Percentiles rank a stretch among this genome's conserved stretches.
phyloP scores from a whole-genome alignment of 129 eudicot species.

The Escallonia rubra region DNA sequence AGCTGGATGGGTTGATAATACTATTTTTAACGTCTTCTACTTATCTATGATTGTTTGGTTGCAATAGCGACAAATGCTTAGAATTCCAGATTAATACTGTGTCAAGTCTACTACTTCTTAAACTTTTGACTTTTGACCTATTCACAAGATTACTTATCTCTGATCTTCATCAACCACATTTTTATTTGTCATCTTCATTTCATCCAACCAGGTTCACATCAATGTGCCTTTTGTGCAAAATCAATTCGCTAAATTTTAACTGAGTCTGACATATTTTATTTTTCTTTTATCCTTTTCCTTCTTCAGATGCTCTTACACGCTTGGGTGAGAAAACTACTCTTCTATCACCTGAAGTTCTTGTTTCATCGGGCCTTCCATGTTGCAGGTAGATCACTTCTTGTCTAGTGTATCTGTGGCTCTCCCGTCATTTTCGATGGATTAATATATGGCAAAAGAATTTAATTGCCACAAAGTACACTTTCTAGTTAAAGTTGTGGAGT shows the following conservation, averaged over 20 bases:
- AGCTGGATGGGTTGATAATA: too few species aligned
- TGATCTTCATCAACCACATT: too few species aligned
- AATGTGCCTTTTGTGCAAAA: too few species aligned
- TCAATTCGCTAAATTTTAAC: neutral
- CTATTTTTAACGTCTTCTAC: too few species aligned
- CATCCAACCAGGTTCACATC: too few species aligned
- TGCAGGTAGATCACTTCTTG: slow-evolving; percentile 63
- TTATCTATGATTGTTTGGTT: too few species aligned
- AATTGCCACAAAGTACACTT: neutral
- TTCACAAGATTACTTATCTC: too few species aligned
- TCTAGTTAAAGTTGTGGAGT: slow-evolving; percentile 1
- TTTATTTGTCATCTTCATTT: too few species aligned
- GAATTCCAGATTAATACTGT: too few species aligned
- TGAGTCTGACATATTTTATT: neutral
- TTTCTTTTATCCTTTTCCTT: slow-evolving; percentile 14
- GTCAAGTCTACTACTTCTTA: too few species aligned
- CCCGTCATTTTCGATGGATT: neutral
- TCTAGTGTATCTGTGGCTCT: neutral
- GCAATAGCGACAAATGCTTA: too few species aligned
- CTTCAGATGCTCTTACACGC: slow-evolving; percentile 72
- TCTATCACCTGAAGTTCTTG: slow-evolving; percentile 77
- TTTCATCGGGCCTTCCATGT: slow-evolving; percentile 83
- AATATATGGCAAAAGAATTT: neutral
- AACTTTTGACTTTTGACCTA: too few species aligned
- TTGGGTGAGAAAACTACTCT: slow-evolving; percentile 98